Base-by-base conservation (phyloP, 176 grass and related monocot genomes). In the Guadua angustifolia region DNA sequence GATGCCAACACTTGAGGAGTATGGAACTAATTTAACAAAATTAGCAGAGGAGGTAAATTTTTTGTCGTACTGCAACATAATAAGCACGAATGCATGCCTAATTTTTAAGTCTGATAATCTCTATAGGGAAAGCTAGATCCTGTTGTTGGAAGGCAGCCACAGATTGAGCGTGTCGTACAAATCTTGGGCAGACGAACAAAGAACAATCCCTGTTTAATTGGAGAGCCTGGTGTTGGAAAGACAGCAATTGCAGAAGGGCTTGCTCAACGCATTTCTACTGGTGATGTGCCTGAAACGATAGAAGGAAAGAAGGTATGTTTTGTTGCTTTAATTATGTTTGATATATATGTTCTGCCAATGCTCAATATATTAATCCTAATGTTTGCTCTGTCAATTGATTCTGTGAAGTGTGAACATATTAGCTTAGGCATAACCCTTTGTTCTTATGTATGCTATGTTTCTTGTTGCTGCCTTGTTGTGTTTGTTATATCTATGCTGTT, bases 1-100 rank as follows among this genome's bases (percentile, higher is more conserved):
- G 65, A 98, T 95, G 95, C 95, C 95, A 59, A 98, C 92, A 57
- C 93, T 98, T n/a, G 95, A 98, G 83, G 95, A 95, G 73, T 95
- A 98, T 39, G 95, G 95, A 44, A 98, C 95, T 40, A 95, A 98
- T 88, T 86, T 98, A 82, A 98, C 95, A 59, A 93, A 95, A 82
- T 79, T 98, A 81, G 95, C 95, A 49, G 90, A 98, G 73, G 95
- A 98, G 92, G 95, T 97, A 89, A 73, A 79, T 32, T 73, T 77
- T 89, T 43, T 61, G 39, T 51, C 32, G n/a, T 71, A 58, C 32
- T 49, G 16, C 21, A 26, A 64, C 55, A 39, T 33, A 69, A 69
- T 19, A 52, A 46, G 5, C 9, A 24, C 24, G 43, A 82, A 21
- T 84, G 14, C 47, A 69, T 9, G 1, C 18, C 59, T 72, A 72